These are phyloP conservation scores for Cnidoscolus chayamansa DNA, from an alignment of 441 rosid genomes.

Conservation along the genomic window DNA sequence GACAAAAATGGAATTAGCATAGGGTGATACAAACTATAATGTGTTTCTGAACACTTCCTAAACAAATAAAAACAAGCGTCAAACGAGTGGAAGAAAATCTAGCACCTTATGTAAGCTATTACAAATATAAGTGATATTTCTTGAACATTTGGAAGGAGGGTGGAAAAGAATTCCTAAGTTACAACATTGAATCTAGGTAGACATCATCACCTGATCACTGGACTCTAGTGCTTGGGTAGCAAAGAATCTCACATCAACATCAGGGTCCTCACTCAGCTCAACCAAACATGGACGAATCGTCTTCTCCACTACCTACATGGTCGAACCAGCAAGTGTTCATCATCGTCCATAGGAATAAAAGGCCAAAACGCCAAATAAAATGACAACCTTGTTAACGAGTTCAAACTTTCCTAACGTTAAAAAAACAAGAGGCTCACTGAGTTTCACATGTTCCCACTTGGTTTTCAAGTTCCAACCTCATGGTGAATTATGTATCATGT, in stretches of 20 bases:
- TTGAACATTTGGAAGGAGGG: not conserved
- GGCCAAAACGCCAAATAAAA: too few relatives aligned
- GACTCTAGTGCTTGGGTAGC: slow-evolving; percentile 81
- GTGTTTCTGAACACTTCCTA: not conserved
- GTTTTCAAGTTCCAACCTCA: too few relatives aligned
- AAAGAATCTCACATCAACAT: slow-evolving; percentile 84
- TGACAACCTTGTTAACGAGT: too few relatives aligned
- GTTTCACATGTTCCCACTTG: too few relatives aligned
- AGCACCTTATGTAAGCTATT: slow-evolving; percentile 13
- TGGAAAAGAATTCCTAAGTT: slow-evolving; percentile 10
- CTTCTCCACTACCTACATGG: slow-evolving; percentile 67
- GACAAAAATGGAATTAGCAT: not conserved
- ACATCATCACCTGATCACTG: slow-evolving; percentile 72
- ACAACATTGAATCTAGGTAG: slow-evolving; percentile 39
- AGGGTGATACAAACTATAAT: not conserved
- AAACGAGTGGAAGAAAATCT: not conserved
- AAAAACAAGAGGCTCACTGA: too few relatives aligned
- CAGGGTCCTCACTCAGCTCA: slow-evolving; percentile 92
- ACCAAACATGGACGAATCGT: slow-evolving; percentile 75
- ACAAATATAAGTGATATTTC: slow-evolving; percentile 18
- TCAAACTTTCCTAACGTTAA: too few relatives aligned
- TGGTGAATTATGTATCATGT: too few relatives aligned
- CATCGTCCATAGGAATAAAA: too few relatives aligned
- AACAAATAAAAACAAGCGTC: not conserved
- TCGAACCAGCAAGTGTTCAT: not conserved